Percentiles rank a stretch among this genome's conserved stretches.
Evolutionary conservation across 345 rosid genomes (phyloP).

Genomic region (Theobroma cacao): DNA sequence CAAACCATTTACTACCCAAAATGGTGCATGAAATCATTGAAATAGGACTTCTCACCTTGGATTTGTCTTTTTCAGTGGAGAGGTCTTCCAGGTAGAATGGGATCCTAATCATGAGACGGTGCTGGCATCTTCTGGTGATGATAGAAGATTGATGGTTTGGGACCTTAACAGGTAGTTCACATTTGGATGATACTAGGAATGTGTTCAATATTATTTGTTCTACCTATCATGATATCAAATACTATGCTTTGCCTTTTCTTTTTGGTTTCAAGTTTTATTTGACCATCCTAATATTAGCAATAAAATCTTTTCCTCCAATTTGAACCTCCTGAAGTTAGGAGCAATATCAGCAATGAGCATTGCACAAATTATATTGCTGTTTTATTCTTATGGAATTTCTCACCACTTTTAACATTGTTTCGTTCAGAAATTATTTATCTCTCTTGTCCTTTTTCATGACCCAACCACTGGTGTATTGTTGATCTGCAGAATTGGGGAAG

Average conservation of each 20-base stretch:
- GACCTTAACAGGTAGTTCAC: conserved; percentile 76
- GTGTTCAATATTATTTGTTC: background rate
- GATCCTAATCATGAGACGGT: conserved; percentile 94
- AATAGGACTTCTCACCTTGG: conserved; percentile 7
- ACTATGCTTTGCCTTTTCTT: background rate
- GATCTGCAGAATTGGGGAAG: conserved; percentile 68
- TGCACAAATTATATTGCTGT: background rate
- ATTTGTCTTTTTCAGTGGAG: conserved; percentile 53
- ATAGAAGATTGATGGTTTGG: conserved; percentile 92
- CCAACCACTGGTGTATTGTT: background rate
- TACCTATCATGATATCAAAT: background rate
- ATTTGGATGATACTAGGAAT: background rate
- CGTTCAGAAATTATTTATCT: background rate
- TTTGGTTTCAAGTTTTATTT: background rate
- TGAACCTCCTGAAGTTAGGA: background rate
- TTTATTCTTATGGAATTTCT: background rate
- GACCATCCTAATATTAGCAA: background rate
- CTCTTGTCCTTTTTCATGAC: background rate
- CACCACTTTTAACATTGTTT: background rate
- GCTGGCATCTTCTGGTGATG: conserved; percentile 89
- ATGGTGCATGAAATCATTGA: background rate
- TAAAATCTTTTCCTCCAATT: background rate
- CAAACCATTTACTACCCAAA: background rate
- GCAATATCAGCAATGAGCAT: background rate
- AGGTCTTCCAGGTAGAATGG: conserved; percentile 97